phyloP scores from a whole-genome alignment of 345 rosid species.

The Boechera divaricarpa region DNA sequence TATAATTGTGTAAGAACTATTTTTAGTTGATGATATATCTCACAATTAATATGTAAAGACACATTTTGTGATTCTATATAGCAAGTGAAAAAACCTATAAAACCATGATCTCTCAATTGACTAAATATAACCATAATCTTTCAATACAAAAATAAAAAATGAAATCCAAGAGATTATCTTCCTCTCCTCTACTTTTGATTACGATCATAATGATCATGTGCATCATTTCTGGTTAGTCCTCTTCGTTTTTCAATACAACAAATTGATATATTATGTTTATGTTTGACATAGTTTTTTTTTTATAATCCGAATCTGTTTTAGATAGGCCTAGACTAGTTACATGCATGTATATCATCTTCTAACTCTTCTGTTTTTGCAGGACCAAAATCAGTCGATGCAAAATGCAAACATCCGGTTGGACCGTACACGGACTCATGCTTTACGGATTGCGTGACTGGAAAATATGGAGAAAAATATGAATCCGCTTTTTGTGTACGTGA shows the following conservation, averaged over 20 bases:
- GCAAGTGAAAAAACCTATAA: too few species aligned
- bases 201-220: conserved; percentile 10
- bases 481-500: not conserved
- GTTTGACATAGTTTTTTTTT: not conserved
- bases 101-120: not conserved
- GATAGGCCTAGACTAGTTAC: not conserved
- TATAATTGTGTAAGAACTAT: not conserved
- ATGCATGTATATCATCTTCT: not conserved
- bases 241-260: not conserved
- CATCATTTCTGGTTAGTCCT: conserved; percentile 30
- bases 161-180: conserved; percentile 24
- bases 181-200: conserved; percentile 6
- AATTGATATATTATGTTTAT: too few species aligned
- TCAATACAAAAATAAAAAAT: not conserved
- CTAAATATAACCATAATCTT: too few species aligned
- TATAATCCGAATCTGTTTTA: not conserved
- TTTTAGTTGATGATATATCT: not conserved
- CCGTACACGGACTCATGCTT: conserved; percentile 9
- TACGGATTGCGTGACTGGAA: not conserved
- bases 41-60: too few species aligned
- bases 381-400: not conserved
- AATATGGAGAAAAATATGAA: conserved; percentile 4
- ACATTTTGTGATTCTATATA: too few species aligned
- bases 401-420: conserved; percentile 17
- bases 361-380: conserved; percentile 6